Base-by-base conservation (phyloP, 1,284 basidiomycete species). In the Leccinum pachyderme region DNA sequence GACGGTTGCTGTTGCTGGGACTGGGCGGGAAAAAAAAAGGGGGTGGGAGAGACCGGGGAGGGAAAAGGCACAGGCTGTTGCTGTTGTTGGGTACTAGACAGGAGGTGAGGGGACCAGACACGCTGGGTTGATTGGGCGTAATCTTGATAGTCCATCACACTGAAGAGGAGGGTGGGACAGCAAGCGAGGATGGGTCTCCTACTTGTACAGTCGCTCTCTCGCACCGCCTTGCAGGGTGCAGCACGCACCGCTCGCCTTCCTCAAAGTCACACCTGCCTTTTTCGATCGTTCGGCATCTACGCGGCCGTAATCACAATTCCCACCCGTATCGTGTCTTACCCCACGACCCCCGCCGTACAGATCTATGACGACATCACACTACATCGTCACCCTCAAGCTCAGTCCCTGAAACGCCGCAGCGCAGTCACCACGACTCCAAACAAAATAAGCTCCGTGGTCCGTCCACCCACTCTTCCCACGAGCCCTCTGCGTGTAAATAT, bases 401-500 rank as follows among this genome's bases (percentile, higher is more conserved):
- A 51, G 52, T 57, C 61, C 59, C 63, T 59, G 63, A 63, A 49
- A 64, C 62, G 62, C 62, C 64, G 64, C 62, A 66, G 63, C 44
- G 43, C 63, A 49, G 51, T 55, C 51, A 27, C 55, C 62, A 63
- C 61, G 62, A 56, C 60, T 56, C 22, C 9, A 13, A 31, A 25
- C 41, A 47, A 55, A 32, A 54, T 49, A 55, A 54, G 54, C 48
- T 52, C 55, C 58, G 45, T 60, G 31, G 27, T 37, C 32, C 11
- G 4, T 46, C 59, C 64, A 27, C 48, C 61, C 46, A 4, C 51
- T 28, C 46, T 15, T 32, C 29, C 37, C 33, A n/a, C 49, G 27
- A 33, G 22, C 33, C 41, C 22, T 25, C 31, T 33, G 28, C 24
- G 43, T 53, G 43, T 5, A 0, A n/a, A 15, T 45, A 28, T 45